Percentiles rank a stretch among this genome's conserved stretches.
Evolutionary conservation across 2,329 filamentous ascomycete species (phyloP).

Genomic region (Pseudophaeomoniella oleicola): DNA sequence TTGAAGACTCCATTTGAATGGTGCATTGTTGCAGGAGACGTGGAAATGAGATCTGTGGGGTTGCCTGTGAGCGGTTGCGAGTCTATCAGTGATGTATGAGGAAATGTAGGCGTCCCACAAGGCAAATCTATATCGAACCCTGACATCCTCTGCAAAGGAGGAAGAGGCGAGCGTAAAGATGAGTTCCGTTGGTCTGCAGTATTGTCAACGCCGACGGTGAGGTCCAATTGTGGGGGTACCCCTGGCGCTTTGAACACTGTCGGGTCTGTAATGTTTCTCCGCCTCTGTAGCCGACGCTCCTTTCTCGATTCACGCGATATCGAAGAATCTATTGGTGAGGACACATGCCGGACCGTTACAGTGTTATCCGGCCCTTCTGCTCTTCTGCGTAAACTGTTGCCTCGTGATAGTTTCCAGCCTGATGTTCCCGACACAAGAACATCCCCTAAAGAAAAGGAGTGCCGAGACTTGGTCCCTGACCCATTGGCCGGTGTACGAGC

Average conservation of each 20-base stretch:
- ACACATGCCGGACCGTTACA: slow-evolving; percentile 6
- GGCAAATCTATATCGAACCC: slow-evolving; percentile 16
- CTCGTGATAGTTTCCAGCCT: slow-evolving; percentile 22
- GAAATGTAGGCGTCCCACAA: slow-evolving; percentile 10
- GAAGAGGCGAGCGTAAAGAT: slow-evolving; percentile 9
- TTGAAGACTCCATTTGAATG: not conserved
- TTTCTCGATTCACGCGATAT: slow-evolving; percentile 5
- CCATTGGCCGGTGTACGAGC: not conserved
- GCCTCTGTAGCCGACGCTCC: slow-evolving; percentile 12
- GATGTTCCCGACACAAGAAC: slow-evolving; percentile 21
- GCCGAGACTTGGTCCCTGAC: slow-evolving; percentile 16
- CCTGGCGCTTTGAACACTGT: slow-evolving; percentile 14
- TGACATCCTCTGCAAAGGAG: slow-evolving; percentile 14
- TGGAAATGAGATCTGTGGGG: not conserved
- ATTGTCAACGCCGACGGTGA: not conserved
- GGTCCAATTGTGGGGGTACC: slow-evolving; percentile 2
- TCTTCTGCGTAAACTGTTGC: slow-evolving; percentile 18
- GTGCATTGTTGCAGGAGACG: not conserved
- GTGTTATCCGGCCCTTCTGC: slow-evolving; percentile 4
- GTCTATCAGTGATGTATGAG: slow-evolving; percentile 4
- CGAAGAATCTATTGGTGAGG: slow-evolving; percentile 4
- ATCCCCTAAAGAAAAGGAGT: slow-evolving; percentile 37
- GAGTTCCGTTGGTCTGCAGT: not conserved
- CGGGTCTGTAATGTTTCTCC: slow-evolving; percentile 26
- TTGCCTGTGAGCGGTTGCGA: not conserved